These are phyloP conservation scores for Pilatotrama ljubarskyi DNA, from an alignment of 768 basidiomycete genomes.

Conservation along the genomic window DNA sequence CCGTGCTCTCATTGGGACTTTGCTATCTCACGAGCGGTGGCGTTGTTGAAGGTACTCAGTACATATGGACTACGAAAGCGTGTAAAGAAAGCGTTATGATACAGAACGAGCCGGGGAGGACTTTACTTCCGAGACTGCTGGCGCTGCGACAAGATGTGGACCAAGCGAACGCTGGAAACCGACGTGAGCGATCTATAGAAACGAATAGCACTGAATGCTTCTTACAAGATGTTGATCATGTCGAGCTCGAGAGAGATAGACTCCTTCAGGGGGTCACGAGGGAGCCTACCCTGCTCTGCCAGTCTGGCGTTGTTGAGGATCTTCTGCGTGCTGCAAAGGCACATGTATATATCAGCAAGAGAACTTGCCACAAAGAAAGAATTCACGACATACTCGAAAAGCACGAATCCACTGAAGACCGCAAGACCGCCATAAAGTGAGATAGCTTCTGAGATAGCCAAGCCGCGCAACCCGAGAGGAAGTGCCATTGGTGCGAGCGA, in stretches of 20 bases:
- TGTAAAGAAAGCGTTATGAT: neutral
- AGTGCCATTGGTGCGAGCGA: conserved; percentile 88
- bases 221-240: conserved; percentile 89
- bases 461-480: conserved; percentile 76
- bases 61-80: neutral
- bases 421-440: conserved; percentile 88
- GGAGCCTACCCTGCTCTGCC: conserved; percentile 65
- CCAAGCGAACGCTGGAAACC: conserved; percentile 65
- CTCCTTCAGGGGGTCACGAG: conserved; percentile 76
- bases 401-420: conserved; percentile 83
- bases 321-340: conserved; percentile 78
- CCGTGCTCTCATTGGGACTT: neutral
- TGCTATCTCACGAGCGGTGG: neutral
- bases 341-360: conserved; percentile 7
- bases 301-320: conserved; percentile 75
- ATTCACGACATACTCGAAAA: conserved; percentile 66
- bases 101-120: neutral
- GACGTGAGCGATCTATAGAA: neutral
- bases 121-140: conserved; percentile 52
- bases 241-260: conserved; percentile 79
- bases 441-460: conserved; percentile 75
- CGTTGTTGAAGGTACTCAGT: neutral
- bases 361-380: neutral
- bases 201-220: conserved; percentile 7
- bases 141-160: conserved; percentile 75